Base-by-base conservation (phyloP, 1,284 basidiomycete genomes). In the Polyporus tsugae region DNA sequence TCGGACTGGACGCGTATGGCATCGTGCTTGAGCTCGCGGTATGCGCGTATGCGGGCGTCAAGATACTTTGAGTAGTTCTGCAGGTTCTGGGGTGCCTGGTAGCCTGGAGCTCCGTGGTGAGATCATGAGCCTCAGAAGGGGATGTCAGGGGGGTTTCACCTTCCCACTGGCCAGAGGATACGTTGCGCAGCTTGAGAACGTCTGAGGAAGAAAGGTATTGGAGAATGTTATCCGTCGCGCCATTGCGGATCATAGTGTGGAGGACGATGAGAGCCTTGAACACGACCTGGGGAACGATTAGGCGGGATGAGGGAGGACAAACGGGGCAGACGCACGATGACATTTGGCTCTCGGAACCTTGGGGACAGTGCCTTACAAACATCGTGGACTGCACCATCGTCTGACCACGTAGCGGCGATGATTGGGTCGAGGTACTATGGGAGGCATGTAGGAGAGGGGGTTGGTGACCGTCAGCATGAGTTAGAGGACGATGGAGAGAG, bases 191-290 rank as follows among this genome's bases (percentile, higher is more conserved):
- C 65, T 90, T 89, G 55, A 99, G 83, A 17, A 94, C 85, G 74
- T 97, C 95, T 4, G 89, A 87, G 41, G 90, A 87, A 5, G 94
- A 91, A 22, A 98, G 87, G 78, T 95, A 92, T 13, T 88, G 85
- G 41, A 99, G 88, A 7, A 99, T 90, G 75, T 95, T 94, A 82
- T 98, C 96, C 17, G 97, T 96, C 15, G 94, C 88, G 19, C 96
- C 97, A 70, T 95, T 95, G 38, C 97, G 90, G 77, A 99, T 94
- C 91, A 99, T 94, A 39, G 92, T 96, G 79, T 99, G 97, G 25
- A 99, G 84, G 6, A 98, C 95, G 76, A 99, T 91, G 74, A 99
- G 85, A 0, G 96, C 95, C 78, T 99, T 99, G 90, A 99, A 98
- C 19, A 96, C 96, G 74, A 98, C 87, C 95, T 97, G 60, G 62